A percentile compares a stretch with the other conserved stretches of the same genome.
phyloP scores from a whole-genome alignment of 177 flowering plant species.

The Vitis hybrid region DNA sequence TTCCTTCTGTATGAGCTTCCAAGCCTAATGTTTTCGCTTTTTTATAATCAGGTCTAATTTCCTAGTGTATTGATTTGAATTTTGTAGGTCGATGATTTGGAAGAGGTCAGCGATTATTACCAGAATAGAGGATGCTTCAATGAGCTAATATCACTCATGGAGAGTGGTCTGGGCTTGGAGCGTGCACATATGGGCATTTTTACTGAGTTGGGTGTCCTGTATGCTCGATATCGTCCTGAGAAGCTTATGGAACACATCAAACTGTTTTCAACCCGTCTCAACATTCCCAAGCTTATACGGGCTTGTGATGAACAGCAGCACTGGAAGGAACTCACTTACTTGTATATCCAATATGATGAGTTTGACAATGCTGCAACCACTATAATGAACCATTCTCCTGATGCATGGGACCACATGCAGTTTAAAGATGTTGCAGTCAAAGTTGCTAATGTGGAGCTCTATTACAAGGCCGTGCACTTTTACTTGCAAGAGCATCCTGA shows the following conservation, averaged over 20 bases:
- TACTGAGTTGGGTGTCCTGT: slow-evolving; percentile 92
- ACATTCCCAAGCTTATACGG: slow-evolving; percentile 93
- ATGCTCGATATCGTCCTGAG: slow-evolving; percentile 96
- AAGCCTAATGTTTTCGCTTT: background rate
- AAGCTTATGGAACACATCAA: slow-evolving; percentile 99
- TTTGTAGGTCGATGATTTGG: slow-evolving; percentile 95
- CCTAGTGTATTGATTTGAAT: slow-evolving; percentile 9
- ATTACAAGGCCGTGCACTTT: slow-evolving; percentile 97
- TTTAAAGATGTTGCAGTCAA: slow-evolving; percentile 92
- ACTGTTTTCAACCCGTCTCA: slow-evolving; percentile 90
- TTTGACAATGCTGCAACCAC: slow-evolving; percentile 99
- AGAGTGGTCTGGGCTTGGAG: slow-evolving; percentile 97
- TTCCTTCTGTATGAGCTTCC: background rate
- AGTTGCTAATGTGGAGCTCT: slow-evolving; percentile 96
- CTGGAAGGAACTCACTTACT: slow-evolving; percentile 92
- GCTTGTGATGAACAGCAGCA: slow-evolving; percentile 99
- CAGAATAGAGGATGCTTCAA: slow-evolving; percentile 97
- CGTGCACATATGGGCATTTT: slow-evolving; percentile 99
- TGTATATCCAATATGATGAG: slow-evolving; percentile 94
- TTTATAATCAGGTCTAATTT: background rate
- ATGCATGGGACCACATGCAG: slow-evolving; percentile 99
- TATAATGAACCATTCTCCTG: slow-evolving; percentile 98
- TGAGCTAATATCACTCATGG: slow-evolving; percentile 92
- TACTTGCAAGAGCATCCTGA: slow-evolving; percentile 99
- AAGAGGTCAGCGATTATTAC: slow-evolving; percentile 93